Percentiles rank a stretch among this genome's conserved stretches.
phyloP scores from a whole-genome alignment of 1,139 yeast species.

The Zygoascus sp. region DNA sequence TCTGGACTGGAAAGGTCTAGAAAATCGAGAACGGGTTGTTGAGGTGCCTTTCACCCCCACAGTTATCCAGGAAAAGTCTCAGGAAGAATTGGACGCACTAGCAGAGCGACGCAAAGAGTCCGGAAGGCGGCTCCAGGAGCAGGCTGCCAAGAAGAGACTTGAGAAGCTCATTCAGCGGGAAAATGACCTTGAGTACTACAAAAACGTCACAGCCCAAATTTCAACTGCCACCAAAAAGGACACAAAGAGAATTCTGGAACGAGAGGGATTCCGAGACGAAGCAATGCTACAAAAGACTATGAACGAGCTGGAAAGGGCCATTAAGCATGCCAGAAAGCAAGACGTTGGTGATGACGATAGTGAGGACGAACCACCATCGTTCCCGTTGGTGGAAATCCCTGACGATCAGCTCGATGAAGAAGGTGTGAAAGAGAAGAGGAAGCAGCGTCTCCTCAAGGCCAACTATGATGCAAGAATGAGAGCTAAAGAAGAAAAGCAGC shows the following conservation, averaged over 20 bases:
- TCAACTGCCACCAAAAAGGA: constrained; percentile 45
- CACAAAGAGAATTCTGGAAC: constrained; percentile 47
- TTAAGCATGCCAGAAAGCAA: constrained; percentile 62
- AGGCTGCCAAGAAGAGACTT: constrained; percentile 76
- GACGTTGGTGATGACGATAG: constrained; percentile 47
- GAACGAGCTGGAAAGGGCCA: constrained; percentile 58
- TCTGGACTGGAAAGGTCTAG: constrained; percentile 61
- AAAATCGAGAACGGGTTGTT: constrained; percentile 62
- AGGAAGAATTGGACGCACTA: constrained; percentile 73
- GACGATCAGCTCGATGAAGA: constrained; percentile 75
- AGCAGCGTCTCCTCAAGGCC: constrained; percentile 76
- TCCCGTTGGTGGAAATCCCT: constrained; percentile 78
- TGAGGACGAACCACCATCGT: constrained; percentile 52
- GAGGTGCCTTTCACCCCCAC: constrained; percentile 77
- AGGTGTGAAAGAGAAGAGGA: constrained; percentile 79
- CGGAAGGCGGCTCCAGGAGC: constrained; percentile 86
- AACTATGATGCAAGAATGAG: constrained; percentile 84
- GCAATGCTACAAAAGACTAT: constrained; percentile 68
- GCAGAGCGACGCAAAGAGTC: constrained; percentile 80
- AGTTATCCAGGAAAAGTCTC: constrained; percentile 66
- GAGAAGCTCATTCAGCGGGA: constrained; percentile 81
- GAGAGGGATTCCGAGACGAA: constrained; percentile 76
- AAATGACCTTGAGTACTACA: constrained; percentile 70
- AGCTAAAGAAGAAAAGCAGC: constrained; percentile 74
- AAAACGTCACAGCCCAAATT: constrained; percentile 52